These are phyloP conservation scores for Rhizopus stolonifer DNA, from an alignment of 371 early-diverging fungal species.

Conservation along the genomic window DNA sequence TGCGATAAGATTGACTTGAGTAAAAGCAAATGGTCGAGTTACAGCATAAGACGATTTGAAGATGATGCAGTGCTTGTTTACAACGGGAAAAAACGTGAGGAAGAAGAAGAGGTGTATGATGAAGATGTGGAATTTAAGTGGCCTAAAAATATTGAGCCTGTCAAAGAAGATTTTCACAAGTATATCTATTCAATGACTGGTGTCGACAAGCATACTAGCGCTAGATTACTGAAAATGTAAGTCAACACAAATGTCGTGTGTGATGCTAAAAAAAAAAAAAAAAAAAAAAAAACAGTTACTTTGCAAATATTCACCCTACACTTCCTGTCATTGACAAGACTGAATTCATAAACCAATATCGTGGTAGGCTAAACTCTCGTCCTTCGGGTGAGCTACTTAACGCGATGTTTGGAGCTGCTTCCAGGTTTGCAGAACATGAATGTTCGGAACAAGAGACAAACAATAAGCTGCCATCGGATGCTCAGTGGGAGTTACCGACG, in stretches of 20 bases:
- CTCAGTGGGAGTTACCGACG: slow-evolving; percentile 39
- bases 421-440: slow-evolving; percentile 42
- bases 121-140: slow-evolving; percentile 7
- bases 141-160: slow-evolving; percentile 14
- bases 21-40: no score
- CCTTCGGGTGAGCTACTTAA: slow-evolving; percentile 36
- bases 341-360: slow-evolving; percentile 40
- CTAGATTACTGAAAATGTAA: slow-evolving; percentile 42
- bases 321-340: slow-evolving; percentile 41
- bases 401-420: slow-evolving; percentile 51
- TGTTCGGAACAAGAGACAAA: slow-evolving; percentile 15
- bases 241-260: no score
- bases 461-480: slow-evolving; percentile 20
- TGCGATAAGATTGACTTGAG: no score
- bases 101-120: slow-evolving; percentile 7
- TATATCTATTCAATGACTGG: slow-evolving; percentile 38
- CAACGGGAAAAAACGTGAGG: not conserved
- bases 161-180: slow-evolving; percentile 19
- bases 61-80: slow-evolving; percentile 6
- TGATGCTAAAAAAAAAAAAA: no score
- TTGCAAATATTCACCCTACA: slow-evolving; percentile 43
- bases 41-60: no score
- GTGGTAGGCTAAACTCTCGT: slow-evolving; percentile 27
- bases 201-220: slow-evolving; percentile 29
- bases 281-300: slow-evolving; percentile 29